Evolutionary conservation across 83 land plant species (phyloP).

Genomic region (Isoetes engelmannii): DNA sequence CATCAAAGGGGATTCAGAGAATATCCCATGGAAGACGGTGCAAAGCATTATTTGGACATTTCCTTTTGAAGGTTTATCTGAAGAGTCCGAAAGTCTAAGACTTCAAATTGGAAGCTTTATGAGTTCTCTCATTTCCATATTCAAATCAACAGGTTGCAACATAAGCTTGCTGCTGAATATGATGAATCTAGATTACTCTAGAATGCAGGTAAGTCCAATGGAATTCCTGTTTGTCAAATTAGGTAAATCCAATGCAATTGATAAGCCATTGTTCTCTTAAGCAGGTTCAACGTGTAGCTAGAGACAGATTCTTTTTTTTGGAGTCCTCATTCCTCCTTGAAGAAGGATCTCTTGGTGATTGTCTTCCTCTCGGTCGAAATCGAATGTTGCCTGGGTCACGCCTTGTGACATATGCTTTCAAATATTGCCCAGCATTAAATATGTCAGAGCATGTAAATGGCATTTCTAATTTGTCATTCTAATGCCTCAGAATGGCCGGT

Average conservation of each 20-base stretch:
- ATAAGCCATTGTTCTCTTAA: neutral
- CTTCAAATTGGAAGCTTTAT: slow-evolving; percentile 35
- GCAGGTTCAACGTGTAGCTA: slow-evolving; percentile 51
- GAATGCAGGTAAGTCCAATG: neutral
- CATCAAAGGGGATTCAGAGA: slow-evolving; percentile 13
- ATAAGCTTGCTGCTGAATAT: neutral
- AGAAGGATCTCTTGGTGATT: slow-evolving; percentile 1
- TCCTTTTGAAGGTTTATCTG: slow-evolving; percentile 17
- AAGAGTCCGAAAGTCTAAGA: slow-evolving; percentile 11
- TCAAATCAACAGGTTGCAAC: neutral
- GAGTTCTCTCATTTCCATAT: slow-evolving; percentile 43
- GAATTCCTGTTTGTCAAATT: slow-evolving; percentile 1
- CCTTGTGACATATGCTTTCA: too few species aligned
- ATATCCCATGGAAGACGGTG: slow-evolving; percentile 41
- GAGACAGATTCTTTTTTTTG: slow-evolving; percentile 54
- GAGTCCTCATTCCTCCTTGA: slow-evolving; percentile 45
- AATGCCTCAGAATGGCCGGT: too few species aligned
- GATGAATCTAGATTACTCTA: neutral
- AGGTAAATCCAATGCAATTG: neutral
- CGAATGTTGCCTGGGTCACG: too few species aligned
- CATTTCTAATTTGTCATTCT: too few species aligned
- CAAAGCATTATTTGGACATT: slow-evolving; percentile 46
- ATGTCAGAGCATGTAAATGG: too few species aligned
- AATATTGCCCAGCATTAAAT: too few species aligned
- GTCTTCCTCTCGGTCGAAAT: neutral